Evolutionary conservation across 345 rosid genomes (phyloP).

Genomic region (Cardiospermum halicacabum): DNA sequence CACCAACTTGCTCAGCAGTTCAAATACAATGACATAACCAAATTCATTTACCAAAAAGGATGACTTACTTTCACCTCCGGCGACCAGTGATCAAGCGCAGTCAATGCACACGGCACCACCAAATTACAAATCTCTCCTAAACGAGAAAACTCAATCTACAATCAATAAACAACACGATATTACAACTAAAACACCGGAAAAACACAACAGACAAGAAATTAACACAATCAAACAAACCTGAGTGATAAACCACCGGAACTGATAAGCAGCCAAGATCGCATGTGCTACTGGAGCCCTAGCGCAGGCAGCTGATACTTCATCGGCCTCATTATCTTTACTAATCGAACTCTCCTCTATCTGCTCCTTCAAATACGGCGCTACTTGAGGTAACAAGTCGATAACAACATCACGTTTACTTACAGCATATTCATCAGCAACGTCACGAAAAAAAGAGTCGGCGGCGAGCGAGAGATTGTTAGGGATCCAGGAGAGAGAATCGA

Average conservation of each 20-base stretch:
- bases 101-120: conserved; percentile 88
- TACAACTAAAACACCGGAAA: background rate
- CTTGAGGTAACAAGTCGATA: conserved; percentile 48
- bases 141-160: conserved; percentile 52
- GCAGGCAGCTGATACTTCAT: conserved; percentile 54
- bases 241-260: conserved; percentile 80
- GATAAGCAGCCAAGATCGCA: conserved; percentile 64
- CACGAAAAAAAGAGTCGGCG: conserved; percentile 34
- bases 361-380: conserved; percentile 54
- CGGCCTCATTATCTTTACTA: conserved; percentile 42
- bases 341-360: conserved; percentile 60
- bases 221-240: conserved; percentile 38
- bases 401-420: conserved; percentile 28
- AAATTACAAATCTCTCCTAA: conserved; percentile 57
- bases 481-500: conserved; percentile 71
- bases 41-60: background rate
- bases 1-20: background rate
- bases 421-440: conserved; percentile 34
- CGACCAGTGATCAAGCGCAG: conserved; percentile 92
- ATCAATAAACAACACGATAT: conserved; percentile 4
- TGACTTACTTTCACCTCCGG: conserved; percentile 82
- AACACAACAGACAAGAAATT: background rate
- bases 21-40: background rate
- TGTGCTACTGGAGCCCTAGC: conserved; percentile 65
- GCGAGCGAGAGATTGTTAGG: conserved; percentile 30